Evolutionary conservation across 768 basidiomycete genomes (phyloP), one percentile per base, ranked within the genome.

Genomic region (Calocera viscosa): DNA sequence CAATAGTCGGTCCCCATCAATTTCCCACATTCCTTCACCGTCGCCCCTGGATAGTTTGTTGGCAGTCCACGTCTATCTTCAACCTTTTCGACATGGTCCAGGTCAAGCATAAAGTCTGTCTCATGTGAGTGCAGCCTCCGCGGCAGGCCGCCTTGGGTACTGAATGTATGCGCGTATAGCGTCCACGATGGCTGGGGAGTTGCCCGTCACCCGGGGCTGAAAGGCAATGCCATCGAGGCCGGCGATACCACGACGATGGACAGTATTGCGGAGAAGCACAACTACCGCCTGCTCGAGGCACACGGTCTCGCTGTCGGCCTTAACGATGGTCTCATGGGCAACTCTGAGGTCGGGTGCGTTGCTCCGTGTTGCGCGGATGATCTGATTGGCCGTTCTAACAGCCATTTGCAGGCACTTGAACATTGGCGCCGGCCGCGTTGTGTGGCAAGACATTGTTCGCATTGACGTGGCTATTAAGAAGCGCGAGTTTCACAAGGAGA

Each of bases 141-240:
- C 28, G 30, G 49, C 32, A 60, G n/a, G 22, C 64, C 22, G n/a
- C 39, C 35, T 19, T 38, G 34, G 34, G 33, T 1, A 30, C 34
- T 22, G 43, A 28, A 65, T 49, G 24, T 30, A 63, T 30, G 35
- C 53, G 33, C 16, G n/a, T 63, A 43, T 69, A 91, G 88, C 73
- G 92, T 97, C 35, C 94, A 97, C 80, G 94, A 97, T 80, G 94
- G 94, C 26, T 97, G 94, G 94, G 94, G 94, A 66, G 81, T 94
- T 71, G 83, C 89, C 17, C 78, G 79, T 12, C 75, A 84, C 69
- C 76, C 82, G 38, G 71, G 69, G n/a, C 60, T 82, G 67, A 87
- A 92, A 73, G 94, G 94, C 49, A 87, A 95, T 73, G 94, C 94
- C 64, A 91, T 97, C 76, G 84, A 86, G 65, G 89, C 88, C 11